Percentiles rank a stretch among this genome's conserved stretches.
These are phyloP conservation scores for Escovopsis weberi DNA, from an alignment of 2,329 filamentous ascomycete species.

Conservation along the genomic window DNA sequence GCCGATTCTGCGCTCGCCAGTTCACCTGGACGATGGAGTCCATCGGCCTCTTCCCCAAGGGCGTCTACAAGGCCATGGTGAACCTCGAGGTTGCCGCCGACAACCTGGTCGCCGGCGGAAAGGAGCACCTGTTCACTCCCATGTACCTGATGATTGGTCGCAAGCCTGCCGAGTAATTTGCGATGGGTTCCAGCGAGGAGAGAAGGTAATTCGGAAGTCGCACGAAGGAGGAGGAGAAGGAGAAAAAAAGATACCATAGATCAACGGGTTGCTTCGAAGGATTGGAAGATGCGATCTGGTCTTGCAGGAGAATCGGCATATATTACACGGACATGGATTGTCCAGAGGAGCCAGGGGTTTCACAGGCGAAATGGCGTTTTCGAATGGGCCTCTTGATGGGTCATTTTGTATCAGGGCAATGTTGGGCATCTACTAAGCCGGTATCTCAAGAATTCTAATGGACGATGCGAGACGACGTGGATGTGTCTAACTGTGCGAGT, in stretches of 20 bases:
- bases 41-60: conserved; percentile 59
- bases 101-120: conserved; percentile 71
- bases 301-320: background rate
- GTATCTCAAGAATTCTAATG: background rate
- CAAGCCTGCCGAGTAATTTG: conserved; percentile 44
- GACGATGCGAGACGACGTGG: too few species aligned
- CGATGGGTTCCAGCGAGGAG: background rate
- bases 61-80: conserved; percentile 91
- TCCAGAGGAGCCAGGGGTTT: background rate
- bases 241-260: conserved; percentile 2
- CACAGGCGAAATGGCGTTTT: background rate
- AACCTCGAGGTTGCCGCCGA: conserved; percentile 71
- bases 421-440: conserved; percentile 1
- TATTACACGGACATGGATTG: conserved; percentile 1
- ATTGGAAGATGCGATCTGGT: background rate
- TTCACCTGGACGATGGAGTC: conserved; percentile 65
- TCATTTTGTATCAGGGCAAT: background rate
- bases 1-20: conserved; percentile 59
- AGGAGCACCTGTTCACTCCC: conserved; percentile 87
- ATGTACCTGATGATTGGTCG: conserved; percentile 96
- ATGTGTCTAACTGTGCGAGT: too few species aligned
- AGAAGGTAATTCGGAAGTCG: background rate
- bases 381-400: conserved; percentile 4
- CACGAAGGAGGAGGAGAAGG: background rate
- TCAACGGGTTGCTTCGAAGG: background rate